Evolutionary conservation across 2,329 filamentous ascomycete species (phyloP), one percentile per base, ranked within the genome.

Genomic region (Taxawa tesnikishii): DNA sequence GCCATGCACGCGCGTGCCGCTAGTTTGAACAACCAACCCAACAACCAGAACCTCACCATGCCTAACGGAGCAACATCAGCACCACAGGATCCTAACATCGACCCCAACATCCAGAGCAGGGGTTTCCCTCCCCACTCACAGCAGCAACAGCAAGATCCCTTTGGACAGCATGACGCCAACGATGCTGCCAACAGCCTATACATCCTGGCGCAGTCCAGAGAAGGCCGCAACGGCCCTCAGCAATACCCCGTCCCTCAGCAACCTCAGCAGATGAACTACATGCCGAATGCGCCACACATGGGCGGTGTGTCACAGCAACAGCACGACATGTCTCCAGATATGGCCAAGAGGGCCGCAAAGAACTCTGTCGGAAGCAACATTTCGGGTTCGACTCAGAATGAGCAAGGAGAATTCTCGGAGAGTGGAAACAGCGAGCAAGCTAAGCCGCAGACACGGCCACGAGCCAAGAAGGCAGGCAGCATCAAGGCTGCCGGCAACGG

Each of bases 131-230:
- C 38, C 15, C 45, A 46, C 25, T 31, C 33, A 9, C 44, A 49
- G 18, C 55, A 57, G 34, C 47, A 56, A 17, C 56, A 53, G 33
- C 58, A 58, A 36, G 79, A 83, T 33, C 72, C 78, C 4, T 92
- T 85, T 50, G 80, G 87, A 37, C 82, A 85, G 26, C 84, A 93
- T 57, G 88, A 94, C 50, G 75, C 75, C 32, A 93, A 88, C 47
- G 88, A 94, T 60, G 90, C 88, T 26, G 90, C 88, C 31, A 96
- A 94, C 53, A 87, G 90, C 17, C 67, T 98, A 1, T 92, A 84
- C 47, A 79, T 94, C 71, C 68, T 98, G 37, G 87, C 90, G 1
- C 78, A 83, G 49, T 75, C 76, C 33, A 70, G 70, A 35, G 70
- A 69, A 35, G 66, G 64, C 15, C 68, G 78, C 41, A 59, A 66